Percentiles rank a stretch among this genome's conserved stretches.
Conservation (phyloP, 345 rosid genomes). For the Corchorus capsularis region DNA sequence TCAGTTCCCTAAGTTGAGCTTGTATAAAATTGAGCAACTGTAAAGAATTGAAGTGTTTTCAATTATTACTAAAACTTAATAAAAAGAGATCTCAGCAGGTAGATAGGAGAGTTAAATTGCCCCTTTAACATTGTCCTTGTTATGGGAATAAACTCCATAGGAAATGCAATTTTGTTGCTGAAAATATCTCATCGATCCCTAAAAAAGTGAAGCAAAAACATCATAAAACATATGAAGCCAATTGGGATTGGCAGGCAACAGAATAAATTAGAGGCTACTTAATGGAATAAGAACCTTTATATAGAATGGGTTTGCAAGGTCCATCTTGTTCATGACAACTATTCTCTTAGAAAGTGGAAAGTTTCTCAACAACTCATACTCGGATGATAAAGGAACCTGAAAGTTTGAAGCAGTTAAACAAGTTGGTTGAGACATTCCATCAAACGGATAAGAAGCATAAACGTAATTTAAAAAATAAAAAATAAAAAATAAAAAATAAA, state of each 20-base stretch:
- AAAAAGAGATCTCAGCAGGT: background rate
- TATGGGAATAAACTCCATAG: constrained; percentile 74
- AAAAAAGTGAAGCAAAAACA: background rate
- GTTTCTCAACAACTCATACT: constrained; percentile 48
- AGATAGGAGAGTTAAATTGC: constrained; percentile 29
- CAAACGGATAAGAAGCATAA: constrained; percentile 26
- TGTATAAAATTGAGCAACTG: constrained; percentile 83
- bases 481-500: background rate
- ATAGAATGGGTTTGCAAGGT: constrained; percentile 57
- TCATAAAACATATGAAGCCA: background rate
- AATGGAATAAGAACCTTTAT: constrained; percentile 33
- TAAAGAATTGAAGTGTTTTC: background rate
- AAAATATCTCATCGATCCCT: constrained; percentile 65
- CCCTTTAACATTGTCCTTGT: constrained; percentile 64
- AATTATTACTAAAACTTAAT: no score
- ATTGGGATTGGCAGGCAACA: background rate
- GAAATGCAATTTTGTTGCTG: constrained; percentile 44
- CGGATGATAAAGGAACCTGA: constrained; percentile 70
- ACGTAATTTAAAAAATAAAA: no score
- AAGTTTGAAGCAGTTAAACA: background rate
- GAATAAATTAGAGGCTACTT: background rate
- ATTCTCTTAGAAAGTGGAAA: constrained; percentile 38
- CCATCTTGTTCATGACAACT: constrained; percentile 74
- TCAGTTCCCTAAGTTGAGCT: constrained; percentile 57
- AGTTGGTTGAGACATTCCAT: constrained; percentile 39